Base-by-base conservation (phyloP, 164 flowering plant species). In the Vitis labrusca region DNA sequence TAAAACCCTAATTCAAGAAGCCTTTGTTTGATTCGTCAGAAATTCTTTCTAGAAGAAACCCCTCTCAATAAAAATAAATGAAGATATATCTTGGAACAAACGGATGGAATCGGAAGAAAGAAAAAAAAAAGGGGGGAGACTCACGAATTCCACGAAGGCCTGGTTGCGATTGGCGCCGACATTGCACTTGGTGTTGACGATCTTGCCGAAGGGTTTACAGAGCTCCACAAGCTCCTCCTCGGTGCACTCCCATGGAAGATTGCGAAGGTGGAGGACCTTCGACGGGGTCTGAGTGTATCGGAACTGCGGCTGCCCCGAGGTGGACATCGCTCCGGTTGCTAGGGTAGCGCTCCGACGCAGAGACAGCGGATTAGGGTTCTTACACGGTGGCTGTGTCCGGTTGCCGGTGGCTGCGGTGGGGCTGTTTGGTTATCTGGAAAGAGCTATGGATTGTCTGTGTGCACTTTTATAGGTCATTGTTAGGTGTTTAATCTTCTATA, bases 101-200 rank as follows among this genome's bases (percentile, higher is more conserved):
- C 66, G 14, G 66, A 64, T n/a, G n/a, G 11, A 61, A 61, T 6
- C n/a, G 5, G 29, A 57, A 50, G 27, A 1, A 55, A 56, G 5
- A 5, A 5, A 14, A 69, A 2, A 64, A n/a, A 50, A 27, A 55
- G 14, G 19, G 49, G 9, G 9, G 1, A 5, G 44, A 56, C 89
- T 77, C 59, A 93, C 98, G 61, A 87, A 93, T 85, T 93, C 98
- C n/a, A 93, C 94, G 63, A 93, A 93, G 48, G 98, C 98, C 78
- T 93, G 98, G 65, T 93, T 93, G 5, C 87, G 91, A 73, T 93
- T 93, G 64, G 97, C 95, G 59, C 98, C 98, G 58, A 93, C 98
- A 76, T 91, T 93, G 87, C 91, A 89, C 81, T 91, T 93, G 78
- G 98, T 93, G 78, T 93, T 91, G 70, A 93, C 94, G 78, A 93